Base-by-base conservation (phyloP, 208 protist genomes). In the Blastocrithidia nonstop region DNA sequence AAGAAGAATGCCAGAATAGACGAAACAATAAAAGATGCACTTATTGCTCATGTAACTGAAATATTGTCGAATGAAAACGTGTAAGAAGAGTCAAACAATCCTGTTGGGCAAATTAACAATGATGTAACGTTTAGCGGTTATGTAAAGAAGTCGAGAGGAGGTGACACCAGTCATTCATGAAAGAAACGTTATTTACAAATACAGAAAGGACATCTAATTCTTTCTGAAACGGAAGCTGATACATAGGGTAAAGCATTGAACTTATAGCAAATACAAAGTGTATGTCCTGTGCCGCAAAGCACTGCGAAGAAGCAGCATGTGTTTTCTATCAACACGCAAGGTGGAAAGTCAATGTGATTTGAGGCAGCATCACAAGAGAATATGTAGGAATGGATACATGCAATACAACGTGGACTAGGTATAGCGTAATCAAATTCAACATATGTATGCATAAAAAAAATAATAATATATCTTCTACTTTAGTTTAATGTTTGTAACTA, bases 301-400 rank as follows among this genome's bases (percentile, higher is more conserved):
- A 73, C 67, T 5, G 71, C 65, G 6, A 75, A 72, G 33, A 60
- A 59, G n/a, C 66, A 81, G 20, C 71, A 80, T 59, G 79, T 88
- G 19, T 88, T 88, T 50, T 70, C 73, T 0, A 53, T 88, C 3
- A 82, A 88, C 48, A 88, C 79, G 2, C 64, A 74, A 1, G 73
- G 73, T 7, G 79, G 79, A 3, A 88, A 88, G 56, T 83, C 70
- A 2, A 88, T 88, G 79, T 88, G 79, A 74, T 81, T 88, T 36
- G 66, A 84, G 45, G 71, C 71, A 0, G 54, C 41, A 23, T 75
- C 79, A 9, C 61, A 70, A n/a, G 65, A 75, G 38, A 61, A 60
- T 20, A 88, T 88, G 79, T 68, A 88, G 33, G 65, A 64, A 39
- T 88, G 79, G 79, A 78, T 88, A 49, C 64, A 88, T 39, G 47